phyloP scores from a whole-genome alignment of 768 basidiomycete genomes.

The Cystofilobasidium bisporidii region DNA sequence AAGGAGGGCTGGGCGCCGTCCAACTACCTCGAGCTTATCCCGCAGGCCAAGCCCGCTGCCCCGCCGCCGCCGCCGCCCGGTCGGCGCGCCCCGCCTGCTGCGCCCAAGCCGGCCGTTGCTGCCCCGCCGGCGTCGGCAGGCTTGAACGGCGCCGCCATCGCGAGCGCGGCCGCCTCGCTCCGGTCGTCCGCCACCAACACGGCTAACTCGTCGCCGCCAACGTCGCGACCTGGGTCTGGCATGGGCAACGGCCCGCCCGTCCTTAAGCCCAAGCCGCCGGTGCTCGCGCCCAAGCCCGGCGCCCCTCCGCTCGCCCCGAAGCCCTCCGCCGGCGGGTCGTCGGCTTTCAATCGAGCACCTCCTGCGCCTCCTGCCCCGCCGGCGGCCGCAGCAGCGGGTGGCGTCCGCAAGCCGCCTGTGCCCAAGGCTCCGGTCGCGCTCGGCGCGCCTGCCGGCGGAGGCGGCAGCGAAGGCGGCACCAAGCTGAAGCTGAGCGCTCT shows the following conservation, averaged over 20 bases:
- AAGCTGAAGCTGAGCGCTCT: conserved; percentile 11
- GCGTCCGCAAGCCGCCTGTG: conserved; percentile 54
- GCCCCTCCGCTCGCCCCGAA: conserved; percentile 36
- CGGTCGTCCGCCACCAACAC: conserved; percentile 62
- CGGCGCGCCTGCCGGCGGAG: conserved; percentile 26
- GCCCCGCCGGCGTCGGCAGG: conserved; percentile 1
- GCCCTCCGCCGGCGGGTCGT: conserved; percentile 44
- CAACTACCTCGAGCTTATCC: conserved; percentile 77
- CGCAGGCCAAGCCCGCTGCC: conserved; percentile 53
- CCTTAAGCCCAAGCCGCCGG: conserved; percentile 49
- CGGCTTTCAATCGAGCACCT: neutral
- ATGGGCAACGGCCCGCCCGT: conserved; percentile 42
- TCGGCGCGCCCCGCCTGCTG: conserved; percentile 36
- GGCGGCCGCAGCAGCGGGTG: conserved; percentile 36
- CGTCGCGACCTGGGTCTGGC: conserved; percentile 34
- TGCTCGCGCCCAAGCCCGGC: conserved; percentile 51
- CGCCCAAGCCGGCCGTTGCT: conserved; percentile 36
- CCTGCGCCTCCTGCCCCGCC: conserved; percentile 38
- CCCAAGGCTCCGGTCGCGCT: conserved; percentile 39
- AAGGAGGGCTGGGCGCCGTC: conserved; percentile 90
- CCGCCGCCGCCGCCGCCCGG: conserved; percentile 63
- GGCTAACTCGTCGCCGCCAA: conserved; percentile 41
- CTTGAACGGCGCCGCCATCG: conserved; percentile 45
- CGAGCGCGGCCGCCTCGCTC: conserved; percentile 63
- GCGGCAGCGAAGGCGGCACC: conserved; percentile 5